Evolutionary conservation across 2,329 filamentous ascomycete genomes (phyloP).

Genomic region (Fusarium pseudograminearum): DNA sequence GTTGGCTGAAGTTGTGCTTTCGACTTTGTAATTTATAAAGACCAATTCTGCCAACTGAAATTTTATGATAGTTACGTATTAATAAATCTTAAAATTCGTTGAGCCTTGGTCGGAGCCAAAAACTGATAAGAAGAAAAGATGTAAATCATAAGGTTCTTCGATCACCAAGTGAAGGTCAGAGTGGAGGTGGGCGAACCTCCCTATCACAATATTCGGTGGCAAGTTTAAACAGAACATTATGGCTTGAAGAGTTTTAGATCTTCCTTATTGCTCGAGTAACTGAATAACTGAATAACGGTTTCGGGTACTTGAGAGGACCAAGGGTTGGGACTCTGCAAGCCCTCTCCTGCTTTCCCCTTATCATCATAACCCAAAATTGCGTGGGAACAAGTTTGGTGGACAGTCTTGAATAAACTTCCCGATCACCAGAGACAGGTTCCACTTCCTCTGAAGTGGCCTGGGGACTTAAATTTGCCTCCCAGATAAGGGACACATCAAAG

Average conservation of each 20-base stretch:
- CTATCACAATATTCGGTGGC: too few relatives aligned
- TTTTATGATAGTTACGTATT: not conserved
- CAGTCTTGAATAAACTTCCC: not conserved
- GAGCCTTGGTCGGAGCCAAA: not conserved
- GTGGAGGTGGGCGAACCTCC: not conserved
- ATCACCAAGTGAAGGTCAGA: not conserved
- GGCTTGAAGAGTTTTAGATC: too few relatives aligned
- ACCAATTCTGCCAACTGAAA: too few relatives aligned
- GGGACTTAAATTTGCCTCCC: rapidly evolving
- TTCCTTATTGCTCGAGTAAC: too few relatives aligned
- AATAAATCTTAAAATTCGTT: not conserved
- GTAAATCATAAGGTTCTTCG: not conserved
- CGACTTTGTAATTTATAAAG: not conserved
- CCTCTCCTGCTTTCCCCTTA: not conserved
- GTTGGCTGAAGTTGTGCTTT: not conserved
- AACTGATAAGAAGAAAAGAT: not conserved
- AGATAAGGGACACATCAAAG: not conserved
- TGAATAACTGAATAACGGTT: too few relatives aligned
- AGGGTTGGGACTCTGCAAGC: too few relatives aligned
- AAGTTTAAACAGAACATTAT: too few relatives aligned
- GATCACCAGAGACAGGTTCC: rapidly evolving
- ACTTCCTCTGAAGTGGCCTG: not conserved
- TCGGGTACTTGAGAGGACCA: too few relatives aligned
- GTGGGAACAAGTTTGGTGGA: rapidly evolving
- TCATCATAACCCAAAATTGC: rapidly evolving